Evolutionary conservation across 1,284 basidiomycete genomes (phyloP).

Genomic region (Cryptococcus neoformans): DNA sequence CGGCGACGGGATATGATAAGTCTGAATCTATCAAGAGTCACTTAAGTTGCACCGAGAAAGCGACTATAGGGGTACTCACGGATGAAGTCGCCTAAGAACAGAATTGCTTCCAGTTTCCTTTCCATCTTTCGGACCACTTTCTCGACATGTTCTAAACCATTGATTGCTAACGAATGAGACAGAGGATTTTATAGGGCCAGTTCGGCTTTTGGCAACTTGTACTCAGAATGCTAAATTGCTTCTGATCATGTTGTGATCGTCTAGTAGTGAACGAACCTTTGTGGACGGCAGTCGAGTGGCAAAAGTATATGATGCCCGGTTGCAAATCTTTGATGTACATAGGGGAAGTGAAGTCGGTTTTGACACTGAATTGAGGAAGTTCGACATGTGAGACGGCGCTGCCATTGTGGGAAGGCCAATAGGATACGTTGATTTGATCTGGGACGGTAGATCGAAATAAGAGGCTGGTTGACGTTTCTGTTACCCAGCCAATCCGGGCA

Average conservation of each 20-base stretch:
- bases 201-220: slow-evolving; percentile 11
- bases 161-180: slow-evolving; percentile 1
- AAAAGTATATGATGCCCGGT: slow-evolving; percentile 4
- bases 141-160: slow-evolving; percentile 6
- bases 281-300: background rate
- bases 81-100: slow-evolving; percentile 15
- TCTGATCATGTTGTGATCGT: background rate
- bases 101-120: slow-evolving; percentile 6
- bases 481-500: slow-evolving; percentile 8
- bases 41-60: background rate
- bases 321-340: background rate
- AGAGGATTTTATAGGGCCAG: slow-evolving; percentile 14
- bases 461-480: background rate
- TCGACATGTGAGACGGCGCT: background rate
- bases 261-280: slow-evolving; percentile 5
- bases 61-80: slow-evolving; percentile 1
- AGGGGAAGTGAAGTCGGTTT: slow-evolving; percentile 6
- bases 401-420: background rate
- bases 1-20: slow-evolving; percentile 3
- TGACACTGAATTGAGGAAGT: background rate
- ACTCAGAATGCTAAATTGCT: slow-evolving; percentile 7
- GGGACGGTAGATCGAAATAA: background rate
- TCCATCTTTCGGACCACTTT: background rate
- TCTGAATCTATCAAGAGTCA: slow-evolving; percentile 5
- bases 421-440: background rate